Evolutionary conservation across 2,329 filamentous ascomycete genomes (phyloP).

Genomic region (Fusarium buharicum): DNA sequence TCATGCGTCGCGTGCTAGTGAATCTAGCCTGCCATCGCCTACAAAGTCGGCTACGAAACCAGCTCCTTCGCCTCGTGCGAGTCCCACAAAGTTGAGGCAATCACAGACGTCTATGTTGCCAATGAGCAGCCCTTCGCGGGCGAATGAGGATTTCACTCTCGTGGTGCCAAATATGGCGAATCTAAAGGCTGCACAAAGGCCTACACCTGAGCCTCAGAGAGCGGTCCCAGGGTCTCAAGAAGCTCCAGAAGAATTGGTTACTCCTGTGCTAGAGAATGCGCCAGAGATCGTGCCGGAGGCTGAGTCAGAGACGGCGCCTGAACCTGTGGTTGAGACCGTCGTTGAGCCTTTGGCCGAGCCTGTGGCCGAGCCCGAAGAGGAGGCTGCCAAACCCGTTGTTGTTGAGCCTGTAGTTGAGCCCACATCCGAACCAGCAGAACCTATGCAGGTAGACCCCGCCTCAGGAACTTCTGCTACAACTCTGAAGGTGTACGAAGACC

Average conservation of each 20-base stretch:
- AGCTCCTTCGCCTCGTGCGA: slow-evolving; percentile 55
- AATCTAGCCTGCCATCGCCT: slow-evolving; percentile 62
- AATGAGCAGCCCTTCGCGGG: slow-evolving; percentile 57
- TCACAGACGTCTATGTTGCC: slow-evolving; percentile 46
- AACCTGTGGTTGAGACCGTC: slow-evolving; percentile 49
- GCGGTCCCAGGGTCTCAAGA: slow-evolving; percentile 24
- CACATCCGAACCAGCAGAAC: slow-evolving; percentile 5
- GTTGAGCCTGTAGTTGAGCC: slow-evolving; percentile 27
- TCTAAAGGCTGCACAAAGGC: slow-evolving; percentile 46
- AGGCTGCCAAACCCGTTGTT: slow-evolving; percentile 24
- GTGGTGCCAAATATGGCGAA: slow-evolving; percentile 60
- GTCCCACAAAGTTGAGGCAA: slow-evolving; percentile 54
- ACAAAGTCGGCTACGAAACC: slow-evolving; percentile 48
- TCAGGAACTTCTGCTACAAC: slow-evolving; percentile 24
- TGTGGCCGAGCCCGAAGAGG: slow-evolving; percentile 36
- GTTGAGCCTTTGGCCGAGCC: slow-evolving; percentile 48
- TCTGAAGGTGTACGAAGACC: slow-evolving; percentile 71
- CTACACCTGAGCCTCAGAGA: slow-evolving; percentile 33
- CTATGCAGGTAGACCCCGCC: slow-evolving; percentile 15
- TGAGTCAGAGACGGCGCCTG: neutral
- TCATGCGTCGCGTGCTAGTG: slow-evolving; percentile 61
- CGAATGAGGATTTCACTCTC: slow-evolving; percentile 65
- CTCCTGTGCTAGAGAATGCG: slow-evolving; percentile 24
- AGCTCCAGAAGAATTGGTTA: slow-evolving; percentile 19
- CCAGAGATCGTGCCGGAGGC: slow-evolving; percentile 2